Evolutionary conservation across 2,329 filamentous ascomycete species (phyloP), one percentile per base, ranked within the genome.

Genomic region (Phyllachora maydis): DNA sequence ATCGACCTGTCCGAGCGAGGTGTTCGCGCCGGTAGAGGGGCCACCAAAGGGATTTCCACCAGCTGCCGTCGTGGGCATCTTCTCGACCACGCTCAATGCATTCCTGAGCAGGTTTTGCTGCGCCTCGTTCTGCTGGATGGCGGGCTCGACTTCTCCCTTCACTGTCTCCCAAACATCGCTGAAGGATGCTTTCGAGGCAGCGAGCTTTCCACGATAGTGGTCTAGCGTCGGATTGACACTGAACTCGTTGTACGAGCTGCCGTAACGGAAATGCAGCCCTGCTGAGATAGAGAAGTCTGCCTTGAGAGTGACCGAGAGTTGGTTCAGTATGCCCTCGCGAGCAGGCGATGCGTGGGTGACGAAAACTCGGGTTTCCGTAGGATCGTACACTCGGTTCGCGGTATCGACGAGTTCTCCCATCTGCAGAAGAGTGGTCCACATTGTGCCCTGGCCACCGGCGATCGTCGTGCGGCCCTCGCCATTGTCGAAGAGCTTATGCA

Each of bases 161-260:
- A 98, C 88, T 2, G 88, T 98, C 49, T 98, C 88, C 88, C 88
- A 98, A 6, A 98, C 88, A 47, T 98, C 88, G 45, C 90, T 92
- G 58, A 98, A 98, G 1, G 88, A 95, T 2, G 88, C 85, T 52
- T 93, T 95, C 23, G 85, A 95, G 8, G 88, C 88, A 24, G 88
- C 85, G 26, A 98, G 70, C 61, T 98, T 98, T 43, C 88, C 90
- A 29, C 90, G 81, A 51, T 98, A 98, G 52, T 98, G 88, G 40
- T 98, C 88, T 26, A 98, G 60, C 0, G 85, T 93, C 3, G 88
- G 90, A 47, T 98, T 98, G 42, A 98, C 88, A 33, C 83, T 93
- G 53, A 98, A 98, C 47, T 98, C 90, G 51, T 98, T 98, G 62
- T 98, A 98, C 1, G 90, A 98, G 49, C 85, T 95, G 33, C 90